phyloP scores from a whole-genome alignment of 352 stramenopile genomes.

The Pythium guiyangense region DNA sequence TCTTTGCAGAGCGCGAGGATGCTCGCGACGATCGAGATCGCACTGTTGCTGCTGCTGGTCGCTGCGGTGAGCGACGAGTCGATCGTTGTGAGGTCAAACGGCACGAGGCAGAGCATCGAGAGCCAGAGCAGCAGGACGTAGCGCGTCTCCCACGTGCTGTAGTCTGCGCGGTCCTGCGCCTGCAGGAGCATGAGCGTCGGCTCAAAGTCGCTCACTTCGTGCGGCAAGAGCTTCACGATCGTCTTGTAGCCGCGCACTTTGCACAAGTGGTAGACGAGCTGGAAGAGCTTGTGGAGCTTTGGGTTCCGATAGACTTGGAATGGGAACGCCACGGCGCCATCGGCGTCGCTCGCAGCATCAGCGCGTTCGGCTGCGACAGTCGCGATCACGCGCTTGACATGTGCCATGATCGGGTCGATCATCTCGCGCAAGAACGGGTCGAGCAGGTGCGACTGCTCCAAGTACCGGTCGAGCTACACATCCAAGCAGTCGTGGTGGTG shows the following conservation, averaged over 20 bases:
- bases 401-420: slow-evolving; percentile 58
- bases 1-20: slow-evolving; percentile 83
- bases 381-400: slow-evolving; percentile 58
- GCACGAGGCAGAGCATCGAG: slow-evolving; percentile 96
- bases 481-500: no score
- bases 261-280: slow-evolving; percentile 94
- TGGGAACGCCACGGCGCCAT: slow-evolving; percentile 40
- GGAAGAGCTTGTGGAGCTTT: slow-evolving; percentile 83
- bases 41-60: slow-evolving; percentile 15
- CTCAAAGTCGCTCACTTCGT: slow-evolving; percentile 96
- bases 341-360: background rate
- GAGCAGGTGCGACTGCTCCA: slow-evolving; percentile 87
- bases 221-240: slow-evolving; percentile 93
- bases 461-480: slow-evolving; percentile 85
- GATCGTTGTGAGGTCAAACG: slow-evolving; percentile 96
- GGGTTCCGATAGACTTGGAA: slow-evolving; percentile 73
- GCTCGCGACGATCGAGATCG: slow-evolving; percentile 68
- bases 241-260: slow-evolving; percentile 97
- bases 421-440: slow-evolving; percentile 83
- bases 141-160: slow-evolving; percentile 65
- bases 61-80: slow-evolving; percentile 74
- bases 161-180: slow-evolving; percentile 81
- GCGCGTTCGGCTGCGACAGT: slow-evolving; percentile 24
- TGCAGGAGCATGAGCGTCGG: slow-evolving; percentile 88
- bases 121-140: slow-evolving; percentile 96